Evolutionary conservation across 1,284 basidiomycete genomes (phyloP), one percentile per base, ranked within the genome.

Genomic region (Thelephora terrestris): DNA sequence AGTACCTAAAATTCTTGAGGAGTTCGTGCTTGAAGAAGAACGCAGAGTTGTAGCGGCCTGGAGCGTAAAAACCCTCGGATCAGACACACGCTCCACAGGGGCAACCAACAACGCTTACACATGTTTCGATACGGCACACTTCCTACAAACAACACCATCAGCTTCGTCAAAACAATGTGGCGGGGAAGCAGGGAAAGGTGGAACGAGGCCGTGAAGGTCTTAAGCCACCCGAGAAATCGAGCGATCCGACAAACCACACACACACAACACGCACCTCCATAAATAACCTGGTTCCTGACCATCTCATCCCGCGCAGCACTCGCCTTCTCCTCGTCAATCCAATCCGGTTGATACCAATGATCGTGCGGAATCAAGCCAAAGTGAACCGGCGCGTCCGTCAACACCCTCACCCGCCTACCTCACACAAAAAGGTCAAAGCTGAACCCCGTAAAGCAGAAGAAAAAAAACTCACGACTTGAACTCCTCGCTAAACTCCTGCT

Each of bases 21-120:
- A 94, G 69, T 53, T 85, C 82, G 55, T 94, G 90, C 51, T 75
- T 74, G 68, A 78, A 94, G 73, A 93, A 93, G 74, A 87, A 91
- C 87, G 39, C 39, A 20, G 39, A 42, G 39, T 42, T 42, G 6
- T 42, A 47, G 20, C 27, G 45, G n/a, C 21, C 20, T 14, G 21
- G 18, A n/a, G 12, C n/a, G 9, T 32, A 32, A 45, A 36, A 32
- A 14, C 29, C 29, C 6, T 32, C 29, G 12, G 7, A 32, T 32
- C 12, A 14, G 29, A 10, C 12, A 6, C 12, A 14, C 6, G 34
- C n/a, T 45, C 20, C 25, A 46, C 35, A 37, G 20, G 35, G 20
- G 16, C 35, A 37, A 36, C 16, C 4, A 10, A 20, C 5, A 18
- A 42, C 14, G 21, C n/a, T 20, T 21, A 42, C 39, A 42, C 39